Evolutionary conservation across 257 asterid species (phyloP).

Genomic region (Nicotiana attenuata): DNA sequence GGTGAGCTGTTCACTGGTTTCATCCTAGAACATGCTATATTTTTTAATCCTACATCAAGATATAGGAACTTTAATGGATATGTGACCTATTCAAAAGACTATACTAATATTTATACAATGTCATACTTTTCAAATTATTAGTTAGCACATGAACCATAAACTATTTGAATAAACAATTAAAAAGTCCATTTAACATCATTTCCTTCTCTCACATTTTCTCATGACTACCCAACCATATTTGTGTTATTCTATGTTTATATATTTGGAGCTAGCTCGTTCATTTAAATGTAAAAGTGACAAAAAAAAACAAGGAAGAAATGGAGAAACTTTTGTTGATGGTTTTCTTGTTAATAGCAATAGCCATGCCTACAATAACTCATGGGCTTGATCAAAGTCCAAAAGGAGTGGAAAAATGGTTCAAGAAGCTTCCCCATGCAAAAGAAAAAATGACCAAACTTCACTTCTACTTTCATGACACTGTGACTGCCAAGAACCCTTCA

Average conservation of each 20-base stretch:
- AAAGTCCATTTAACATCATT: background rate
- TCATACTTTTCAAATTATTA: background rate
- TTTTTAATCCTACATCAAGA: no score
- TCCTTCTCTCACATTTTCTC: background rate
- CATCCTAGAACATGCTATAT: background rate
- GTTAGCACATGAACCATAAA: background rate
- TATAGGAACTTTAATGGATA: background rate
- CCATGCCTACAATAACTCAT: background rate
- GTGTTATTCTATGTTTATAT: background rate
- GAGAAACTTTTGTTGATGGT: background rate
- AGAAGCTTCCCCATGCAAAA: background rate
- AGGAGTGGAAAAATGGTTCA: slow-evolving; percentile 9
- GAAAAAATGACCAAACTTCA: slow-evolving; percentile 11
- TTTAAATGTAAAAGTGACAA: background rate
- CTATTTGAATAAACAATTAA: background rate
- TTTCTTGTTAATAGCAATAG: background rate
- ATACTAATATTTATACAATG: background rate
- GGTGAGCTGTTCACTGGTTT: background rate
- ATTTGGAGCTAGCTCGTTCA: background rate
- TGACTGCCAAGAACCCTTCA: background rate
- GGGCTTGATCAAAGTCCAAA: slow-evolving; percentile 7
- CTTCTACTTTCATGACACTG: background rate
- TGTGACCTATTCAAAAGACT: background rate
- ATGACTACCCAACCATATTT: background rate
- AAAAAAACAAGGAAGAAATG: background rate